These are phyloP conservation scores for Pisolithus albus DNA, from an alignment of 768 basidiomycete species.

Conservation along the genomic window DNA sequence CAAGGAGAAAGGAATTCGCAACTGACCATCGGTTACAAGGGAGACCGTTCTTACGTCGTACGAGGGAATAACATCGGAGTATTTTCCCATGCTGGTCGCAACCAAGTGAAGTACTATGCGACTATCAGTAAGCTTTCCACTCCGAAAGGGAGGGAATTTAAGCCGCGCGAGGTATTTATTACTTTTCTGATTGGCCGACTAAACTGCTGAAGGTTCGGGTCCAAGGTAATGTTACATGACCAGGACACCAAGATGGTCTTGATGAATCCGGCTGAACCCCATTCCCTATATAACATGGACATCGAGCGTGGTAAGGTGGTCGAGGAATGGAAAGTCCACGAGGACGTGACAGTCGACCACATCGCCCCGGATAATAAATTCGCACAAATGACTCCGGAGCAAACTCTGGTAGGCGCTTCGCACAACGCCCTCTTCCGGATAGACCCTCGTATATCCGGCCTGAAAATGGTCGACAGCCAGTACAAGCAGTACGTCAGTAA, in stretches of 20 bases:
- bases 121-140: conserved; percentile 81
- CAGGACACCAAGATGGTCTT: conserved; percentile 95
- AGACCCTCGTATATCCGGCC: conserved; percentile 89
- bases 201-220: conserved; percentile 5
- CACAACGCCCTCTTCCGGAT: conserved; percentile 96
- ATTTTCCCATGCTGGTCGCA: conserved; percentile 66
- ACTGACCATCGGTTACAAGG: conserved; percentile 90
- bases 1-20: conserved; percentile 77
- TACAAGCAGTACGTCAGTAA: conserved; percentile 95
- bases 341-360: conserved; percentile 77
- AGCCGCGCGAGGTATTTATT: conserved; percentile 68
- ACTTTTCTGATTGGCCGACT: neutral
- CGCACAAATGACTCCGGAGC: conserved; percentile 85
- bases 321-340: conserved; percentile 98
- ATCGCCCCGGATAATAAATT: conserved; percentile 93
- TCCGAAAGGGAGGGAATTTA: conserved; percentile 76
- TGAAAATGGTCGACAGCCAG: conserved; percentile 89
- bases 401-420: conserved; percentile 89
- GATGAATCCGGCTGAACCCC: conserved; percentile 74
- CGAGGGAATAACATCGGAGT: conserved; percentile 90
- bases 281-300: conserved; percentile 86
- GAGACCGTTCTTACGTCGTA: conserved; percentile 89
- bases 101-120: conserved; percentile 76
- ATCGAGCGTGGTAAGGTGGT: conserved; percentile 93
- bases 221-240: conserved; percentile 91